A percentile compares a stretch with the other conserved stretches of the same genome.
These are phyloP conservation scores for Xylaria sp. DNA, from an alignment of 2,329 filamentous ascomycete genomes.

Conservation along the genomic window DNA sequence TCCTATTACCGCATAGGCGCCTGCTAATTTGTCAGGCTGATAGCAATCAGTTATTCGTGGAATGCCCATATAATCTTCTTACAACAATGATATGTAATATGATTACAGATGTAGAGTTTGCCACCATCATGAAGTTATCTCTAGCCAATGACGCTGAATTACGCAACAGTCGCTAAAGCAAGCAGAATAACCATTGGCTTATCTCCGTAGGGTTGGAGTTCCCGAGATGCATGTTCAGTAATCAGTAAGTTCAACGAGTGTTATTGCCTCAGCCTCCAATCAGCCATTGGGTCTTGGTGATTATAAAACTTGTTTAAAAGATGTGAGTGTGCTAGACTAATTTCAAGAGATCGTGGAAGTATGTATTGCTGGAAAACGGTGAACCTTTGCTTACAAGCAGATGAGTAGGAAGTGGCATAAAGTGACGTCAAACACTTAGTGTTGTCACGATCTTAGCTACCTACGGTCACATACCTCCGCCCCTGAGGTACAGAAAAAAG, in stretches of 20 bases:
- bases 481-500: no score
- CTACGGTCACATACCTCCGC: no score
- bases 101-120: not conserved
- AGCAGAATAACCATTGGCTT: not conserved
- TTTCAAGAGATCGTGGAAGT: no score
- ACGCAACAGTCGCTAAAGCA: not conserved
- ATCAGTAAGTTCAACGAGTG: not conserved
- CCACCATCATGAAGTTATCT: not conserved
- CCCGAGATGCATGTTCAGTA: conserved; percentile 2
- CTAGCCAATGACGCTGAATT: not conserved
- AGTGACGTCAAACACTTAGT: no score
- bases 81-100: not conserved
- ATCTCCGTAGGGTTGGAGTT: not conserved
- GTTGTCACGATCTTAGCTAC: no score
- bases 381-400: no score
- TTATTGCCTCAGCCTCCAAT: not conserved
- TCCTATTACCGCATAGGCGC: not conserved
- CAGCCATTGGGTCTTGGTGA: no score
- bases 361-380: no score
- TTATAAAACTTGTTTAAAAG: no score
- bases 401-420: no score
- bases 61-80: not conserved
- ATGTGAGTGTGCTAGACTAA: no score
- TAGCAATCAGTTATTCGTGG: not conserved
- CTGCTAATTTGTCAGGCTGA: not conserved